phyloP scores from a whole-genome alignment of 768 basidiomycete genomes.

The Leccinum olivaceopallidum region DNA sequence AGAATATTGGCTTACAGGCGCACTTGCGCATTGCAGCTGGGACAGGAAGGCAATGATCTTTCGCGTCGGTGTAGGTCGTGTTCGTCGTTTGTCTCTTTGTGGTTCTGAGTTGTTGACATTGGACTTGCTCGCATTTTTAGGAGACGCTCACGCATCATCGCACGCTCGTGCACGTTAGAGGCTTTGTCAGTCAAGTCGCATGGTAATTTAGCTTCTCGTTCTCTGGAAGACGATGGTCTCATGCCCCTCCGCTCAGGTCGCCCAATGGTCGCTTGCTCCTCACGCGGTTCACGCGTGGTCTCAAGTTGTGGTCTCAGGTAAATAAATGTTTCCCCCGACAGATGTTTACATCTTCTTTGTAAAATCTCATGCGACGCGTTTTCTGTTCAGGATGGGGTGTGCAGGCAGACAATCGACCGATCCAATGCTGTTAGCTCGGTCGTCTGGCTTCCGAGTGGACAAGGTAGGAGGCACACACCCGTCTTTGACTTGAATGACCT shows the following conservation, averaged over 20 bases:
- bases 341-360: neutral
- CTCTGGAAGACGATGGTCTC: neutral
- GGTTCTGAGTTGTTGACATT: neutral
- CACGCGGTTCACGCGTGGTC: constrained; percentile 46
- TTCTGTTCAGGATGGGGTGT: constrained; percentile 45
- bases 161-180: constrained; percentile 48
- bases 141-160: constrained; percentile 43
- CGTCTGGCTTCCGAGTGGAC: constrained; percentile 49
- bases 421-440: constrained; percentile 44
- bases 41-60: constrained; percentile 50
- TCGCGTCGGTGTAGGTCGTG: constrained; percentile 40
- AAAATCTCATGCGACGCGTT: neutral
- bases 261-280: constrained; percentile 46
- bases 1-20: neutral
- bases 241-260: constrained; percentile 35
- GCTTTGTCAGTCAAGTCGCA: constrained; percentile 55
- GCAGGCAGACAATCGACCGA: constrained; percentile 49
- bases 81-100: neutral
- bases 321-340: neutral
- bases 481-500: neutral
- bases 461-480: constrained; percentile 33
- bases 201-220: constrained; percentile 34
- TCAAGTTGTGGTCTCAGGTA: constrained; percentile 57
- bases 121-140: constrained; percentile 26
- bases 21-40: constrained; percentile 36